Percentiles rank a stretch among this genome's conserved stretches.
Evolutionary conservation across 2,329 filamentous ascomycete genomes (phyloP).

Genomic region (Ophiosphaerella korrae): DNA sequence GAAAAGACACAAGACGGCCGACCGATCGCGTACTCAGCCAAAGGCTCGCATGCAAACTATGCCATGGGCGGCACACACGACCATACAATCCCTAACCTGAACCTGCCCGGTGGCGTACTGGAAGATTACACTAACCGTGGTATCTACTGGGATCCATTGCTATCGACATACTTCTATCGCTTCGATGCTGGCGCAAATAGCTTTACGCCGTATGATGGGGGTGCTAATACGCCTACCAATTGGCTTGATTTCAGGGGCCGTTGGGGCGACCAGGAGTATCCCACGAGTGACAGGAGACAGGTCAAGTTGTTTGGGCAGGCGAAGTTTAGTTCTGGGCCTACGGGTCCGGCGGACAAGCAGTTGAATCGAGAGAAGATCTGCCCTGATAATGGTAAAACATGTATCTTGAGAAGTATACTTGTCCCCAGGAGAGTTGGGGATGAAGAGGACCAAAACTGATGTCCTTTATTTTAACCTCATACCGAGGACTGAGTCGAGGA

Average conservation of each 20-base stretch:
- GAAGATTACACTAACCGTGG: conserved; percentile 62
- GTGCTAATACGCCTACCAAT: conserved; percentile 51
- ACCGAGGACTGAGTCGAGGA: not conserved
- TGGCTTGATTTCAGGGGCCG: conserved; percentile 63
- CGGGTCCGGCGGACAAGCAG: conserved; percentile 65
- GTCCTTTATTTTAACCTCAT: not conserved
- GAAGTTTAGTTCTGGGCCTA: conserved; percentile 64
- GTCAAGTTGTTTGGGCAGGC: conserved; percentile 49
- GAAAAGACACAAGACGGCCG: conserved; percentile 57
- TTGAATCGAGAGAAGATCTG: conserved; percentile 63
- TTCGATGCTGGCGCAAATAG: conserved; percentile 51
- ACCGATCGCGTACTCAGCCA: conserved; percentile 63
- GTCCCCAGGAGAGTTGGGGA: conserved; percentile 29
- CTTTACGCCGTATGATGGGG: conserved; percentile 56
- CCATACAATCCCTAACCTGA: conserved; percentile 65
- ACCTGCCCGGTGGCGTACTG: conserved; percentile 58
- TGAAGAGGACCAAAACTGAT: not conserved
- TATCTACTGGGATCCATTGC: conserved; percentile 64
- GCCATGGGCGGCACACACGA: conserved; percentile 65
- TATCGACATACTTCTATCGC: conserved; percentile 61
- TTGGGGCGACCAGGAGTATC: conserved; percentile 68
- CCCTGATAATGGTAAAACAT: conserved; percentile 55
- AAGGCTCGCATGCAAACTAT: conserved; percentile 70
- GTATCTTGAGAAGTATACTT: conserved; percentile 51
- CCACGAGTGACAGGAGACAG: conserved; percentile 57